These are phyloP conservation scores for Aleurites moluccanus DNA, from an alignment of 441 rosid species.

Conservation along the genomic window DNA sequence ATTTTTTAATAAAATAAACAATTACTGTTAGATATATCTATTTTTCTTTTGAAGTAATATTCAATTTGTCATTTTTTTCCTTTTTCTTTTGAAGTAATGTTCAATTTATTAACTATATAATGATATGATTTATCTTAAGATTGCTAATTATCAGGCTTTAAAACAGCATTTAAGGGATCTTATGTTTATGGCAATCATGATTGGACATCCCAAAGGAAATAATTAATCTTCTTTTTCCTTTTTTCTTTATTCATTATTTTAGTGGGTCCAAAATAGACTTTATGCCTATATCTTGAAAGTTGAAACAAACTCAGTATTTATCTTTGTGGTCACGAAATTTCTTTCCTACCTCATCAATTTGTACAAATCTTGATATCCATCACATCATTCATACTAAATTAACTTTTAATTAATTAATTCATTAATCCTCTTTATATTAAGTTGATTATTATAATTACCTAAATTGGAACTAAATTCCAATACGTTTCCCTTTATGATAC, in stretches of 20 bases:
- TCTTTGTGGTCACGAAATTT: slow-evolving; percentile 9
- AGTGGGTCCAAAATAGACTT: slow-evolving; percentile 14
- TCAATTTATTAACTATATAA: neutral
- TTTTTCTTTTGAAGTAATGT: no score
- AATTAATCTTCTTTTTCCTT: neutral
- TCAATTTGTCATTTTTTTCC: no score
- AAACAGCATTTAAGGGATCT: neutral
- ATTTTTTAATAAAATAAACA: no score
- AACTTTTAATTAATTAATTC: neutral
- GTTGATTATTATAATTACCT: neutral
- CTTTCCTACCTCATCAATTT: neutral
- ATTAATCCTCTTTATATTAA: neutral
- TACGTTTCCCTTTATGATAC: no score
- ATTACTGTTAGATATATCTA: no score
- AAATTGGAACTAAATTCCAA: neutral
- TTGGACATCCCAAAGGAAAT: slow-evolving; percentile 5
- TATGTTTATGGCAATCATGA: neutral
- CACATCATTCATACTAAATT: neutral
- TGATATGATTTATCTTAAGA: neutral
- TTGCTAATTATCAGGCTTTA: slow-evolving; percentile 6
- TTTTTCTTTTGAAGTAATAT: no score
- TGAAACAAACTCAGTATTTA: neutral
- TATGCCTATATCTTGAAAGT: slow-evolving; percentile 2
- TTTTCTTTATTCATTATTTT: neutral
- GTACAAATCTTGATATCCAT: neutral